A percentile compares a stretch with the other conserved stretches of the same genome.
phyloP scores from a whole-genome alignment of 2,329 filamentous ascomycete species.

The Trichoderma guizhouense region DNA sequence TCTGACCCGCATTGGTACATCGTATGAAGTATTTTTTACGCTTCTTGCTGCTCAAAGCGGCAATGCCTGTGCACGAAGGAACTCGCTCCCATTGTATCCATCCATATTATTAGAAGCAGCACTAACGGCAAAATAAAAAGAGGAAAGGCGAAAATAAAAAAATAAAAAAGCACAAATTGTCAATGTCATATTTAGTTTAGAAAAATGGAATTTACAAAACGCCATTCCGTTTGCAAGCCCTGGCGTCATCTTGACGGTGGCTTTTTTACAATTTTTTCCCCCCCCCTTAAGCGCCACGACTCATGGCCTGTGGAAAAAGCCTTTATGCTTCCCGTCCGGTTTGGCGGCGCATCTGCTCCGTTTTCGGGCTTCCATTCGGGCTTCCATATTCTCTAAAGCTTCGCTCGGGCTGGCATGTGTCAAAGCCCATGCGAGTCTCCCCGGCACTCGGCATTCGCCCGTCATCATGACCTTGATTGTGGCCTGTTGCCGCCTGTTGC shows the following conservation, averaged over 20 bases:
- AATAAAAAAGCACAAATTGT: neutral
- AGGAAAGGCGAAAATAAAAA: neutral
- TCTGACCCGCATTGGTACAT: neutral
- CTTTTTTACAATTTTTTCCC: neutral
- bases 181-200: neutral
- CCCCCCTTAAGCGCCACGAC: constrained; percentile 8
- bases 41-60: neutral
- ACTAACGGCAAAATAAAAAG: neutral
- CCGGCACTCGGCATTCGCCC: constrained; percentile 4
- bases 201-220: neutral
- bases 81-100: neutral
- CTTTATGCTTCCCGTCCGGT: neutral
- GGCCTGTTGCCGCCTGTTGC: neutral
- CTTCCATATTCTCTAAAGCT: constrained; percentile 1
- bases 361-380: constrained; percentile 17
- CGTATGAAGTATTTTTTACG: neutral
- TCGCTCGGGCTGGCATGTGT: neutral
- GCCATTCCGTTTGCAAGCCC: constrained; percentile 7
- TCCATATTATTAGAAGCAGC: neutral
- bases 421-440: neutral
- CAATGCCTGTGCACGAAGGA: neutral
- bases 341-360: constrained; percentile 1
- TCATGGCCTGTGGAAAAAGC: neutral
- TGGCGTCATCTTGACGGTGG: constrained; percentile 12
- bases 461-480: neutral